Conservation (phyloP, 176 grass and related monocot genomes). For the Oryza coarctata region DNA sequence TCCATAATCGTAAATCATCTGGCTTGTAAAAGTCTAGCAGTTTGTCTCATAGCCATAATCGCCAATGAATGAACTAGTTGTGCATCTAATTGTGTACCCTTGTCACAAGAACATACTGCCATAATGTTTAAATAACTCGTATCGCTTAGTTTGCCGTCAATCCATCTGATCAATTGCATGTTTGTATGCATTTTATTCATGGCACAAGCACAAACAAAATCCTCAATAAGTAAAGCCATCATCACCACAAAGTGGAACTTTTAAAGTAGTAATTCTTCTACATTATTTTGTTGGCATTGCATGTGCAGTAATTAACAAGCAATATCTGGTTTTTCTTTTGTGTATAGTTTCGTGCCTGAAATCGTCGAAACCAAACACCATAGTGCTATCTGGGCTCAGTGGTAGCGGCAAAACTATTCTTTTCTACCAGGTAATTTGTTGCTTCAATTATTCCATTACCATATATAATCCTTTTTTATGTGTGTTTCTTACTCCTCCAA, state of each 20-base stretch:
- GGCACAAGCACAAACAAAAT: background rate
- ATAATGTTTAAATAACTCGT: background rate
- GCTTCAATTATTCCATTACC: background rate
- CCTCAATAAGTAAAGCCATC: background rate
- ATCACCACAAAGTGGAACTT: background rate
- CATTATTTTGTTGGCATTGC: background rate
- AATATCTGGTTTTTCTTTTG: background rate
- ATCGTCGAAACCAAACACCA: conserved; percentile 71
- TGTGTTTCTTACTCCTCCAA: conserved; percentile 1
- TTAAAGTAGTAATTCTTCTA: background rate
- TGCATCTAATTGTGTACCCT: background rate
- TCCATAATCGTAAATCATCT: background rate
- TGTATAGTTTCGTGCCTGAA: conserved; percentile 58
- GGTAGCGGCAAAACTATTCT: conserved; percentile 95
- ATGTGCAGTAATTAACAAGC: background rate
- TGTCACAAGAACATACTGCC: background rate
- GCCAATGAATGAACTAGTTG: background rate
- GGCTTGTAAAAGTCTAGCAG: background rate
- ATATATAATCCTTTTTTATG: background rate
- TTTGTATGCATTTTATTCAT: background rate
- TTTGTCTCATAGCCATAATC: background rate
- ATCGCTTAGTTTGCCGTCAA: background rate
- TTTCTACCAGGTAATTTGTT: conserved; percentile 75
- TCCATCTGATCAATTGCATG: background rate
- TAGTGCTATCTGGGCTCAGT: conserved; percentile 77